A percentile compares a stretch with the other conserved stretches of the same genome.
Conservation (phyloP, 1,284 basidiomycete genomes). For the Vanrija humicola region DNA sequence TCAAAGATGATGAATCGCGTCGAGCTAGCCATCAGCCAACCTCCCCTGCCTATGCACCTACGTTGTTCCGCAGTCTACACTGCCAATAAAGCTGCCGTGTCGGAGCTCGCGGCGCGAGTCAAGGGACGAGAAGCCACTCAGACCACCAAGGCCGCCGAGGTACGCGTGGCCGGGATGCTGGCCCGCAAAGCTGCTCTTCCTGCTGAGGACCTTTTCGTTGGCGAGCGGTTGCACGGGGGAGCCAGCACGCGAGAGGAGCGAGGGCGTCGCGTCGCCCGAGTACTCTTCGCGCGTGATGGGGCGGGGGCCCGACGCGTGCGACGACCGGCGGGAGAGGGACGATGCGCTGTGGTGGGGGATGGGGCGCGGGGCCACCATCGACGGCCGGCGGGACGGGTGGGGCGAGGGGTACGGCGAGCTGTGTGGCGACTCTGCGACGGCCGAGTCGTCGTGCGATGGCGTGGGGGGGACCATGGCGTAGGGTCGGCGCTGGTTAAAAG, state of each 20-base stretch:
- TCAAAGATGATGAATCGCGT: conserved; percentile 94
- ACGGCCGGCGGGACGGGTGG: conserved; percentile 20
- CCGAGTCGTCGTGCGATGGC: conserved; percentile 6
- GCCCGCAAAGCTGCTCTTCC: conserved; percentile 22
- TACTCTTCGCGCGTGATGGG: conserved; percentile 39
- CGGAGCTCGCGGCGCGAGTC: conserved; percentile 27
- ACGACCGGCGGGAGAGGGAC: conserved; percentile 29
- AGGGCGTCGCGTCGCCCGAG: conserved; percentile 39
- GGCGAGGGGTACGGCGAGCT: conserved; percentile 21
- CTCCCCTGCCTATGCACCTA: conserved; percentile 50
- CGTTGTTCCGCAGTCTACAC: conserved; percentile 90
- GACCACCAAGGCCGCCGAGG: conserved; percentile 21
- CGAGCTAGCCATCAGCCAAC: conserved; percentile 54
- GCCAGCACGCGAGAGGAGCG: conserved; percentile 45
- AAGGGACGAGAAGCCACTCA: conserved; percentile 24
- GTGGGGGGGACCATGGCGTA: not conserved
- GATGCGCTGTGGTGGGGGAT: conserved; percentile 1
- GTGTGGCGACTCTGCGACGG: conserved; percentile 13
- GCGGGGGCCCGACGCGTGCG: conserved; percentile 34
- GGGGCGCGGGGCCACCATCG: conserved; percentile 16
- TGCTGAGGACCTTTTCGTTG: conserved; percentile 30
- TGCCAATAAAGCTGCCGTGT: conserved; percentile 69
- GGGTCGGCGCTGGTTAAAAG: not conserved
- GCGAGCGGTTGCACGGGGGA: conserved; percentile 44
- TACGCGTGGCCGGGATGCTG: conserved; percentile 7